Evolutionary conservation across 2,329 filamentous ascomycete genomes (phyloP).

Genomic region (Diaporthe sp.): DNA sequence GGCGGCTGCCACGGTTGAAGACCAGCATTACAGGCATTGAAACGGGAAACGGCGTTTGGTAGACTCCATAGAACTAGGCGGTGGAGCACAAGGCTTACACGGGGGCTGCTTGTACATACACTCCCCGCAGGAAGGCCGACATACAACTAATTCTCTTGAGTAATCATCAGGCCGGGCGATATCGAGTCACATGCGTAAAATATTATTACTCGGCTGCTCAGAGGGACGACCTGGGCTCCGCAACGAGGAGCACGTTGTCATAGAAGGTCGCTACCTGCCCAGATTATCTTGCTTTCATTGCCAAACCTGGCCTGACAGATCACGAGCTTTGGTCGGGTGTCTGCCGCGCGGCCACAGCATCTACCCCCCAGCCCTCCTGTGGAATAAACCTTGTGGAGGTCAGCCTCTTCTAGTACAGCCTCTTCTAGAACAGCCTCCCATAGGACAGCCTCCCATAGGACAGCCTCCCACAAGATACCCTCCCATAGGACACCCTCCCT

Average conservation of each 20-base stretch:
- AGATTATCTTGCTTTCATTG: no score
- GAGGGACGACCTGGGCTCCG: background rate
- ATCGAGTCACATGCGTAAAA: background rate
- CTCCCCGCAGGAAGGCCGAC: background rate
- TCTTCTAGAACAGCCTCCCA: no score
- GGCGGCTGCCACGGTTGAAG: background rate
- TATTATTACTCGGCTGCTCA: background rate
- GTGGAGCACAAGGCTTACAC: background rate
- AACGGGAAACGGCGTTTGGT: conserved; percentile 26
- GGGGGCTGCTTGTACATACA: background rate
- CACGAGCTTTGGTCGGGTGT: no score
- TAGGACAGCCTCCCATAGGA: no score
- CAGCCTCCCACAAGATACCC: no score
- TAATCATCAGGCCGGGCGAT: background rate
- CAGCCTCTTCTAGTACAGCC: no score
- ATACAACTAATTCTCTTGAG: background rate
- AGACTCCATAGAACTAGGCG: background rate
- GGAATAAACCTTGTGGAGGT: no score
- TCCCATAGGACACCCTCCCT: no score
- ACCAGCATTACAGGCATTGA: conserved; percentile 20
- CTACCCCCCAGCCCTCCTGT: no score
- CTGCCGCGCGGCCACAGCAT: no score
- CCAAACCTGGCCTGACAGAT: background rate
- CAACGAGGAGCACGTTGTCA: background rate
- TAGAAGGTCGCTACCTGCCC: background rate